These are phyloP conservation scores for Clarkia xantiana DNA, from an alignment of 345 rosid genomes.

Conservation along the genomic window DNA sequence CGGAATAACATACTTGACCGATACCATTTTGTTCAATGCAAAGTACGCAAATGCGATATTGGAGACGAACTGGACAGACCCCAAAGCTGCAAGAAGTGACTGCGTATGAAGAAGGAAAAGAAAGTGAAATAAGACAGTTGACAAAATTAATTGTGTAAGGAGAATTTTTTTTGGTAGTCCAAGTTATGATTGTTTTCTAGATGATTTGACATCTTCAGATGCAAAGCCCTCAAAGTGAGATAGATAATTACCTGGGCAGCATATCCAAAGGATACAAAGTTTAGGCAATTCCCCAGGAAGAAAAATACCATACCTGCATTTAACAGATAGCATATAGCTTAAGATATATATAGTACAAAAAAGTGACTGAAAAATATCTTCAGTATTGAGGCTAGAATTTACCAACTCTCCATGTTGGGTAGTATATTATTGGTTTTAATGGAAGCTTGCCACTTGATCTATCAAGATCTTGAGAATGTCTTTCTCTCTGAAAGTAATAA, in stretches of 20 bases:
- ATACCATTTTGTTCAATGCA: slow-evolving; percentile 75
- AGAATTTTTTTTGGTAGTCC: not conserved
- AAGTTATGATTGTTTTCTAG: too few species aligned
- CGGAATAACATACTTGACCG: slow-evolving; percentile 65
- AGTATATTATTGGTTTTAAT: slow-evolving; percentile 67
- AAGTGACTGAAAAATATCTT: not conserved
- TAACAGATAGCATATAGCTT: not conserved
- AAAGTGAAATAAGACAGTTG: not conserved
- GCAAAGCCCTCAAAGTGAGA: not conserved
- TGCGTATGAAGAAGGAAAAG: slow-evolving; percentile 21
- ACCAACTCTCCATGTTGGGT: slow-evolving; percentile 98
- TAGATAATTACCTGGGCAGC: slow-evolving; percentile 80
- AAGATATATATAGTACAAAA: not conserved
- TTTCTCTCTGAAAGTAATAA: slow-evolving; percentile 53
- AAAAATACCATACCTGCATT: slow-evolving; percentile 73
- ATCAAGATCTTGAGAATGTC: slow-evolving; percentile 43
- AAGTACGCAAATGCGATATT: slow-evolving; percentile 96
- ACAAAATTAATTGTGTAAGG: slow-evolving; percentile 1
- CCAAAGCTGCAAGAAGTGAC: slow-evolving; percentile 99
- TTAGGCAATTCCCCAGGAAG: slow-evolving; percentile 86
- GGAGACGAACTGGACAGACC: slow-evolving; percentile 90
- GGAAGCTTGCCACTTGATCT: slow-evolving; percentile 50
- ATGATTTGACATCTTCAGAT: not conserved
- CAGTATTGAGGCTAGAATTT: slow-evolving; percentile 16
- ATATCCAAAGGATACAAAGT: slow-evolving; percentile 96